Conservation (phyloP, 2,329 filamentous ascomycete genomes). For the Arthrobotrys megalospora region DNA sequence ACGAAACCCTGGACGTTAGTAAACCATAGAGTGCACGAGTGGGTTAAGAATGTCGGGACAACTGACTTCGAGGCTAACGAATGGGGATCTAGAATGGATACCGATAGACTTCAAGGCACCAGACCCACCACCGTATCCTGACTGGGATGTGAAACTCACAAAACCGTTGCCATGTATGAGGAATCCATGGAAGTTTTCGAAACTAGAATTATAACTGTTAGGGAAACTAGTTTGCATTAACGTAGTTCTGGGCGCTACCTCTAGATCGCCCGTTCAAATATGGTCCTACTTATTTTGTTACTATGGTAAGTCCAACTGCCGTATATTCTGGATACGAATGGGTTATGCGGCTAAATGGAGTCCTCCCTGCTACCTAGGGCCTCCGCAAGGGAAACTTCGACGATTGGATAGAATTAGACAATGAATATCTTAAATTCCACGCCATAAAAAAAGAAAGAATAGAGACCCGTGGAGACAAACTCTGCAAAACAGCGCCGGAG, state of each 20-base stretch:
- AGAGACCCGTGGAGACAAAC: conserved; percentile 76
- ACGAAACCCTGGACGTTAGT: conserved; percentile 32
- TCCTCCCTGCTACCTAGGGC: conserved; percentile 65
- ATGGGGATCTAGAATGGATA: conserved; percentile 69
- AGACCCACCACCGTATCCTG: conserved; percentile 74
- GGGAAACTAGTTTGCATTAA: background rate
- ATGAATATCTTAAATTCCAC: conserved; percentile 81
- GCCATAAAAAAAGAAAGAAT: conserved; percentile 80
- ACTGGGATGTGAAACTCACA: conserved; percentile 79
- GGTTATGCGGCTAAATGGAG: background rate
- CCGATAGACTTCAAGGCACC: conserved; percentile 75
- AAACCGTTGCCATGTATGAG: conserved; percentile 76
- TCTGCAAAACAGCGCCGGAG: conserved; percentile 78
- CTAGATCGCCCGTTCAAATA: conserved; percentile 80
- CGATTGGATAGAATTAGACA: conserved; percentile 90
- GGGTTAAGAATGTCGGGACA: background rate
- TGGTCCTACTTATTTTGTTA: conserved; percentile 72
- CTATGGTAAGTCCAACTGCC: conserved; percentile 22
- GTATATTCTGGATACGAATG: background rate
- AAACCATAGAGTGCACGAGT: background rate
- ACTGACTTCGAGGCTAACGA: background rate
- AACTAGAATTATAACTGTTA: background rate
- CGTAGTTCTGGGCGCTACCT: background rate
- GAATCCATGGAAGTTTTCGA: background rate
- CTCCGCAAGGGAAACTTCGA: conserved; percentile 78